Percentiles rank a stretch among this genome's conserved stretches.
Evolutionary conservation across 768 basidiomycete genomes (phyloP).

Genomic region (Tremella fuciformis): DNA sequence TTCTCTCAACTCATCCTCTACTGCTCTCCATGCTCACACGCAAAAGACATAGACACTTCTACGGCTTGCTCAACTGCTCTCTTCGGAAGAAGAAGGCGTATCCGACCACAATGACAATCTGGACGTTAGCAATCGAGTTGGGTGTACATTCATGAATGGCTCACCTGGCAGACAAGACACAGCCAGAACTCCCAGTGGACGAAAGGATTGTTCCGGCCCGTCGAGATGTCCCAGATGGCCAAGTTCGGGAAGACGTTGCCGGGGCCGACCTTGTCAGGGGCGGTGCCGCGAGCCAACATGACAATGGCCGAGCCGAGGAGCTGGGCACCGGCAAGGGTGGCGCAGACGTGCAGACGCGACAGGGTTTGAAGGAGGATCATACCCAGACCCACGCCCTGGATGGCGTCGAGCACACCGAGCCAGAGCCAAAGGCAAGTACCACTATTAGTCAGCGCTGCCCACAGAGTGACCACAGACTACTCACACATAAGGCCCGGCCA

Average conservation of each 20-base stretch:
- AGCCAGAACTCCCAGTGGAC: conserved; percentile 71
- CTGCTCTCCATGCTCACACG: no score
- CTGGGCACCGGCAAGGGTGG: conserved; percentile 85
- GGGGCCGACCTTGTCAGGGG: conserved; percentile 63
- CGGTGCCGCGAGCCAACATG: conserved; percentile 67
- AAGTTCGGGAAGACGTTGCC: conserved; percentile 87
- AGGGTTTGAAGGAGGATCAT: conserved; percentile 60
- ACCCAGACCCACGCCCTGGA: conserved; percentile 82
- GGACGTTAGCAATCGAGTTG: not conserved
- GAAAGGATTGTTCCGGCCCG: conserved; percentile 45
- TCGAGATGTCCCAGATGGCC: conserved; percentile 81
- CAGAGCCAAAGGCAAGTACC: conserved; percentile 89
- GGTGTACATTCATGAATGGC: not conserved
- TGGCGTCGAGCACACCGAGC: conserved; percentile 89
- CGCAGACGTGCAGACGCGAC: conserved; percentile 89
- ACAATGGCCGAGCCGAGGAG: conserved; percentile 85
- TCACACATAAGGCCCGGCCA: conserved; percentile 73
- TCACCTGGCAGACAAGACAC: conserved; percentile 55
- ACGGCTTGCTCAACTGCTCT: conserved; percentile 65
- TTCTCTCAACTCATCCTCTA: no score
- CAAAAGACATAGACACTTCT: conserved; percentile 1
- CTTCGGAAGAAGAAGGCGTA: conserved; percentile 98
- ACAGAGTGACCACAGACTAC: conserved; percentile 6
- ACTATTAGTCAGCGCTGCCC: conserved; percentile 9
- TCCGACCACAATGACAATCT: conserved; percentile 74